Base-by-base conservation (phyloP, 768 basidiomycete species). In the Termitomyces eurrhizus region DNA sequence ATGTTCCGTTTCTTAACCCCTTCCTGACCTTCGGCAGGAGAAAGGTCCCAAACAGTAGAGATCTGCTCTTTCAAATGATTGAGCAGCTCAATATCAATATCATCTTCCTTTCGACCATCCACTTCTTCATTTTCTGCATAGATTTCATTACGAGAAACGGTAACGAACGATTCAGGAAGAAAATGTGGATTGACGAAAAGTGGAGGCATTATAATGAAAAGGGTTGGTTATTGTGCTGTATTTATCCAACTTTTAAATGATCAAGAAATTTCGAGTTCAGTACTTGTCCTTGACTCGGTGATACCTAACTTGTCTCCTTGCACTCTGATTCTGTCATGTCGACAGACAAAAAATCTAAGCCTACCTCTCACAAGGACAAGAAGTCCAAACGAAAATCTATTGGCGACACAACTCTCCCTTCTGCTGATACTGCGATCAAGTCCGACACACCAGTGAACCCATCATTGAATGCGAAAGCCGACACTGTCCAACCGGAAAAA, bases 151-250 rank as follows among this genome's bases (percentile, higher is more conserved):
- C 83, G 77, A 44, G 81, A 76, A 0, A 76, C 73, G 7, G 46
- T 52, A 46, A 75, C 65, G 7, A 72, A 66, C 1, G 69, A 62
- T 18, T 74, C 74, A 41, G 69, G 67, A 16, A 77, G 63, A 39
- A 72, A 67, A 72, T 83, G 79, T 13, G 82, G 83, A 68, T 83
- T 83, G 39, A 71, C 68, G 64, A 78, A 83, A 63, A 74, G 79
- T 52, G 74, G 75, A 45, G 69, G 39, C 68, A 70, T 68, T 14
- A 44, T 44, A 9, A 21, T 44, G 42, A 21, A 8, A 16, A 12
- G 18, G 35, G 5, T 57, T 21, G 52, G 53, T 65, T 67, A 46
- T 66, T 66, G 45, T 65, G 59, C 4, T 21, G 16, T 68, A 52
- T 66, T 64, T 65, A 56, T 39, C 48, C 46, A 60, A 67, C 64